phyloP scores from a whole-genome alignment of 306 rosid genomes.

The Quercus robur region DNA sequence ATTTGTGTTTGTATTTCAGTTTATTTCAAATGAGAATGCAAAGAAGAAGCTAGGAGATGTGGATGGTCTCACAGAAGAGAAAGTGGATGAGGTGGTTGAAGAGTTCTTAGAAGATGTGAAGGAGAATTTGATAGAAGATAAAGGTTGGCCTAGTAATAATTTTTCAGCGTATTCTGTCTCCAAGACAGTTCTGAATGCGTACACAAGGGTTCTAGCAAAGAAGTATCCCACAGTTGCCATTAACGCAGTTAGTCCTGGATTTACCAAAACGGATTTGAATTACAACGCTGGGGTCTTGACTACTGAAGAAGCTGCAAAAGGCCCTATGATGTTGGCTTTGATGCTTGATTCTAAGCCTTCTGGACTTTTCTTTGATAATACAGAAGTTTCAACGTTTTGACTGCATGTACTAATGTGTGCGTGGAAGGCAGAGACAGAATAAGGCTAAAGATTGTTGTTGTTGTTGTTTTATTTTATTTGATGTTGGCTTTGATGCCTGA shows the following conservation, averaged over 20 bases:
- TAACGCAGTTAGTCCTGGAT: not conserved
- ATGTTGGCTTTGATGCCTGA: not conserved
- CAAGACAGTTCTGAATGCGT: not conserved
- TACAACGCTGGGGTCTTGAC: not conserved
- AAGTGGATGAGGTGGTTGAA: not conserved
- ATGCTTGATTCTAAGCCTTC: not conserved
- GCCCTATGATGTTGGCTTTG: not conserved
- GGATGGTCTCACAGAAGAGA: constrained; percentile 2
- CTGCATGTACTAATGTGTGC: not conserved
- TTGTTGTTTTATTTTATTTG: not conserved
- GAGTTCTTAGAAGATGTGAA: not conserved
- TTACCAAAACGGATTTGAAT: not conserved
- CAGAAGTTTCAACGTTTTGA: not conserved
- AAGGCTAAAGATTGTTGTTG: no score
- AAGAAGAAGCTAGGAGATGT: not conserved
- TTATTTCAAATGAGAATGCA: not conserved
- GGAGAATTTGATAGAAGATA: not conserved
- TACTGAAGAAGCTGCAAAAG: not conserved
- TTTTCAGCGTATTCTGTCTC: not conserved
- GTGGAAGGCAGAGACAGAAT: no score
- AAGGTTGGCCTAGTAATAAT: not conserved
- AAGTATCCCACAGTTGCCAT: not conserved
- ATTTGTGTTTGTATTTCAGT: not conserved
- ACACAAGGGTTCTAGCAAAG: not conserved
- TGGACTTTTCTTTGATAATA: not conserved